Percentiles rank a stretch among this genome's conserved stretches.
Evolutionary conservation across 2,329 filamentous ascomycete genomes (phyloP).

Genomic region (Dactylellina haptotyla): DNA sequence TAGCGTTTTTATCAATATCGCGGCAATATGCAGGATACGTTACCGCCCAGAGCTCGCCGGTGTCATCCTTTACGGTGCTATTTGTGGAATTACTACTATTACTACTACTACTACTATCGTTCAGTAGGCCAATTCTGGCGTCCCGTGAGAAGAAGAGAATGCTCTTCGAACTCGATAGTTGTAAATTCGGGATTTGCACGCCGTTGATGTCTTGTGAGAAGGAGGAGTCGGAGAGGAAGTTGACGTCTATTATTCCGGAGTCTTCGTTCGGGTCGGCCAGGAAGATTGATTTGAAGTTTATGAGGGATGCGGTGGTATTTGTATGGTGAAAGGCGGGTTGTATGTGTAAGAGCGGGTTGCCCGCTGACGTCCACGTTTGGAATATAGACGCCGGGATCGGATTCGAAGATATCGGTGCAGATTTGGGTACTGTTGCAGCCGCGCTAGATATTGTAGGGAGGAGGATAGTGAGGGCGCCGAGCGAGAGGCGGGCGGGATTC

Average conservation of each 20-base stretch:
- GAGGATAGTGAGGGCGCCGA: not conserved
- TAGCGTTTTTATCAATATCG: not conserved
- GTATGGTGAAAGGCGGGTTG: conserved; percentile 42
- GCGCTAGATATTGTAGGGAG: not conserved
- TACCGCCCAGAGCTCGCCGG: conserved; percentile 38
- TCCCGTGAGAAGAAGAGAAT: conserved; percentile 14
- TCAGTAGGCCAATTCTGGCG: not conserved
- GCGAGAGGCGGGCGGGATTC: not conserved
- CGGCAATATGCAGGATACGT: conserved; percentile 11
- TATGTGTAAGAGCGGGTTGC: conserved; percentile 43
- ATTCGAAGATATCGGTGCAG: not conserved
- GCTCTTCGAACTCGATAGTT: not conserved
- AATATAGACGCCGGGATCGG: conserved; percentile 40
- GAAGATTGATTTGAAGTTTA: conserved; percentile 41
- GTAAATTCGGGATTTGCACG: conserved; percentile 33
- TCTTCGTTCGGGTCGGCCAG: conserved; percentile 17
- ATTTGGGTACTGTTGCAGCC: not conserved
- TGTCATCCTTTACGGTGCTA: not conserved
- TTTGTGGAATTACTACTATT: not conserved
- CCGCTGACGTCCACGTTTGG: conserved; percentile 37
- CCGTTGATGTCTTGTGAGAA: conserved; percentile 34
- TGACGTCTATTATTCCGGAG: conserved; percentile 5
- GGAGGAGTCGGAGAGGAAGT: conserved; percentile 20
- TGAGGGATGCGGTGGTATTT: conserved; percentile 2
- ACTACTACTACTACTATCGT: no score